These are phyloP conservation scores for Leptographium wingfieldii DNA, from an alignment of 2,329 filamentous ascomycete species.

Conservation along the genomic window DNA sequence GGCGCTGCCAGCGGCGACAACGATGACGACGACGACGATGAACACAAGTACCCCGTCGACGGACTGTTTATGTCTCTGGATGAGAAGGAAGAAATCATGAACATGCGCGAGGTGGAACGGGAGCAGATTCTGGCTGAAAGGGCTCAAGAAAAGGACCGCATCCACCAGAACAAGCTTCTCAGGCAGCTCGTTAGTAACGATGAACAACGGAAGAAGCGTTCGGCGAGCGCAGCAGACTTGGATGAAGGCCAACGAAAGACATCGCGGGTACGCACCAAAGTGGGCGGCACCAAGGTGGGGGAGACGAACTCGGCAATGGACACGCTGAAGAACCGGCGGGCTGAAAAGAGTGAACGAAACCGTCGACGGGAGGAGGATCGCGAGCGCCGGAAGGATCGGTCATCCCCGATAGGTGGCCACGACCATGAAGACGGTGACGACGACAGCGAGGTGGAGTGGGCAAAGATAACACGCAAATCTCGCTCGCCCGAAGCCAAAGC, in stretches of 20 bases:
- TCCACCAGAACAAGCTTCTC: slow-evolving; percentile 70
- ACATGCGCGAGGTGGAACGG: slow-evolving; percentile 78
- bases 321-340: slow-evolving; percentile 45
- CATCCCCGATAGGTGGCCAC: slow-evolving; percentile 17
- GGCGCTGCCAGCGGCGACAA: neutral
- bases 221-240: slow-evolving; percentile 64
- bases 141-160: slow-evolving; percentile 66
- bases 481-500: slow-evolving; percentile 47
- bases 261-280: slow-evolving; percentile 55
- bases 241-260: slow-evolving; percentile 68
- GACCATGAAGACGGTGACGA: slow-evolving; percentile 42
- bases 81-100: slow-evolving; percentile 70
- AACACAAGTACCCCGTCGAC: slow-evolving; percentile 71
- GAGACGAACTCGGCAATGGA: slow-evolving; percentile 66
- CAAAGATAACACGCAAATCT: slow-evolving; percentile 39
- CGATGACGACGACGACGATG: slow-evolving; percentile 36
- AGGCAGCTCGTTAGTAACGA: slow-evolving; percentile 60
- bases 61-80: slow-evolving; percentile 65
- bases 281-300: slow-evolving; percentile 52
- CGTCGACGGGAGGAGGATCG: slow-evolving; percentile 51
- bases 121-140: slow-evolving; percentile 85
- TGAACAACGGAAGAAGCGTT: slow-evolving; percentile 62
- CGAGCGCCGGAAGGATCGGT: slow-evolving; percentile 41
- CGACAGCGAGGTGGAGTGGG: slow-evolving; percentile 73
- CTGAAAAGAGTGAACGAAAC: slow-evolving; percentile 52